phyloP scores from a whole-genome alignment of 129 eudicot species.

The Heracleum sosnowskyi region DNA sequence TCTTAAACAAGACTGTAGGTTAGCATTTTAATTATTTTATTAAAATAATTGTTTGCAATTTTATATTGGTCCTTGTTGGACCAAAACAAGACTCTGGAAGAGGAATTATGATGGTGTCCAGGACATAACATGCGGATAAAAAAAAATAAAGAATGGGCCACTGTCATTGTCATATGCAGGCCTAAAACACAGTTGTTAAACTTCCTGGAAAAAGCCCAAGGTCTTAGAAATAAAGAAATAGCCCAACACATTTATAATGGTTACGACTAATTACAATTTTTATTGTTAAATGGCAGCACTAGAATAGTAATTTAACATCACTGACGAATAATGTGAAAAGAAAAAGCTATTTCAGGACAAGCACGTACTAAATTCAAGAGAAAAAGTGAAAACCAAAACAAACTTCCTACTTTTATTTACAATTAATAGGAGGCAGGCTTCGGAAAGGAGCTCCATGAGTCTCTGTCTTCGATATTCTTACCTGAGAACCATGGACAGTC shows the following conservation, averaged over 20 bases:
- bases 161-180: too few species aligned
- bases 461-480: not conserved
- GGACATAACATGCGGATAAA: too few species aligned
- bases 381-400: not conserved
- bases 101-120: too few species aligned
- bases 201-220: not conserved
- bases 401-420: not conserved
- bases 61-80: too few species aligned
- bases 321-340: not conserved
- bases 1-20: too few species aligned
- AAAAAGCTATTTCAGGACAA: too few species aligned
- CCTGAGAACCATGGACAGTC: not conserved
- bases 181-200: too few species aligned
- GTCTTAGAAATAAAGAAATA: not conserved
- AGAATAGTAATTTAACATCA: not conserved
- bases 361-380: not conserved
- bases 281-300: not conserved
- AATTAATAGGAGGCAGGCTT: not conserved
- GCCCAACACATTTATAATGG: not conserved
- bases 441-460: not conserved
- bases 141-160: too few species aligned
- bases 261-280: not conserved
- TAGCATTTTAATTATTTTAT: too few species aligned
- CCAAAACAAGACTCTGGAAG: too few species aligned
- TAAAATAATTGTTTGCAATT: too few species aligned